Conservation (phyloP, 441 rosid genomes). For the Geranium incanum region DNA sequence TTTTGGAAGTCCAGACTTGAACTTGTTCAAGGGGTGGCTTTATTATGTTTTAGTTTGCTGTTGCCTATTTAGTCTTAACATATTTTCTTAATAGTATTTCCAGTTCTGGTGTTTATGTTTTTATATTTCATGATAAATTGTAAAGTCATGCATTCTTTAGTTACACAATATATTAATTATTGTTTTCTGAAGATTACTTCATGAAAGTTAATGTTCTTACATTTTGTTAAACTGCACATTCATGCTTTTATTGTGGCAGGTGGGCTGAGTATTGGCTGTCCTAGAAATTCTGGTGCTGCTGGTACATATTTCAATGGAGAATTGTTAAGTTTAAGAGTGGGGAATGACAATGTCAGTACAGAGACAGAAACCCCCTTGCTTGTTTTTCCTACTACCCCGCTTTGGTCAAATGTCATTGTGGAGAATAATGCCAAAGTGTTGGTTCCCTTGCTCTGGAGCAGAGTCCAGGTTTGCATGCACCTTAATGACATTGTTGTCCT, state of each 20-base stretch:
- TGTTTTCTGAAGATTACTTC: neutral
- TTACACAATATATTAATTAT: neutral
- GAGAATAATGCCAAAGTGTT: slow-evolving; percentile 88
- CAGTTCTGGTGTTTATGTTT: neutral
- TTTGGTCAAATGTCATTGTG: slow-evolving; percentile 88
- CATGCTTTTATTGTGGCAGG: slow-evolving; percentile 42
- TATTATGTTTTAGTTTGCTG: neutral
- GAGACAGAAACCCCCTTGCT: slow-evolving; percentile 95
- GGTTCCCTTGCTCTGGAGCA: slow-evolving; percentile 92
- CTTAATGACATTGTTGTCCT: neutral
- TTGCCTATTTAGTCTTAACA: neutral
- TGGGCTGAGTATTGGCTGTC: slow-evolving; percentile 79
- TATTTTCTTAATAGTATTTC: neutral
- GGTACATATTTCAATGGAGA: slow-evolving; percentile 91
- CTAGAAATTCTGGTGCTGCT: slow-evolving; percentile 91
- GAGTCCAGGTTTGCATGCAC: slow-evolving; percentile 70
- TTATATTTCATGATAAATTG: neutral
- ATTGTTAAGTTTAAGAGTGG: slow-evolving; percentile 75
- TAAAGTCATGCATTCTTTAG: neutral
- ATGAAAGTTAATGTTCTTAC: slow-evolving; percentile 2
- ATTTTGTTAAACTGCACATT: slow-evolving; percentile 14
- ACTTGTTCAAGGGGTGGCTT: neutral
- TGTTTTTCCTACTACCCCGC: slow-evolving; percentile 76
- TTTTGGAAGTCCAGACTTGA: neutral
- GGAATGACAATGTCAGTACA: slow-evolving; percentile 75